These are phyloP conservation scores for Teunomyces barrocoloradensis DNA, from an alignment of 805 yeast species.

Conservation along the genomic window DNA sequence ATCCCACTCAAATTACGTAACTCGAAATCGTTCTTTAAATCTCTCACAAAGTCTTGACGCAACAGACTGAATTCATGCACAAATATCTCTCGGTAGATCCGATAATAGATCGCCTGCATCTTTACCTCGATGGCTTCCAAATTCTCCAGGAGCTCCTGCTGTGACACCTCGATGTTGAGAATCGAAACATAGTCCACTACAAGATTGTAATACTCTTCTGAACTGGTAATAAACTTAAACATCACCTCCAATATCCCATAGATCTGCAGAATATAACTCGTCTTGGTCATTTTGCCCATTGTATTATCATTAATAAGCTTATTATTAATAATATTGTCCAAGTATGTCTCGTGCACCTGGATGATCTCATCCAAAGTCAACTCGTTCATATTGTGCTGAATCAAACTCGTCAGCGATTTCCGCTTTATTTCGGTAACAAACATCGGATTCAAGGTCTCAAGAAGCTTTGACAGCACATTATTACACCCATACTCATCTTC, in stretches of 20 bases:
- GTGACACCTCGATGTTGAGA: constrained; percentile 22
- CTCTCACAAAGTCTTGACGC: constrained; percentile 45
- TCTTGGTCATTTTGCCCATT: constrained; percentile 28
- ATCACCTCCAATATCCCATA: constrained; percentile 30
- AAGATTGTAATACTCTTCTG: constrained; percentile 32
- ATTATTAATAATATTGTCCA: constrained; percentile 21
- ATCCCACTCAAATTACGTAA: constrained; percentile 43
- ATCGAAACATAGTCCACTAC: constrained; percentile 28
- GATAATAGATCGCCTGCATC: constrained; percentile 38
- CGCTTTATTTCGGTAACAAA: constrained; percentile 9
- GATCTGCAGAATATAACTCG: constrained; percentile 30
- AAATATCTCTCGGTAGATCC: constrained; percentile 38
- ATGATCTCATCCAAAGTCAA: constrained; percentile 52
- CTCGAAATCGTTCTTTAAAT: constrained; percentile 52
- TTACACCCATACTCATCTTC: constrained; percentile 8
- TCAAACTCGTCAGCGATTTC: background rate
- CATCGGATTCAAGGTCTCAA: constrained; percentile 11
- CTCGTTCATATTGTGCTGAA: constrained; percentile 20
- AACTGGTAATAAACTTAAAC: constrained; percentile 31
- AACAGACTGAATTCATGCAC: constrained; percentile 42
- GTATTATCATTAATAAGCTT: constrained; percentile 31
- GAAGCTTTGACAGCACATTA: constrained; percentile 10
- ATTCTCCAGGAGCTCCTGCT: constrained; percentile 23
- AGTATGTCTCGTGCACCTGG: constrained; percentile 28
- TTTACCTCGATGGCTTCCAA: constrained; percentile 26